Evolutionary conservation across 108 stramenopile genomes (phyloP).

Genomic region (Chaetoceros tenuissimus): DNA sequence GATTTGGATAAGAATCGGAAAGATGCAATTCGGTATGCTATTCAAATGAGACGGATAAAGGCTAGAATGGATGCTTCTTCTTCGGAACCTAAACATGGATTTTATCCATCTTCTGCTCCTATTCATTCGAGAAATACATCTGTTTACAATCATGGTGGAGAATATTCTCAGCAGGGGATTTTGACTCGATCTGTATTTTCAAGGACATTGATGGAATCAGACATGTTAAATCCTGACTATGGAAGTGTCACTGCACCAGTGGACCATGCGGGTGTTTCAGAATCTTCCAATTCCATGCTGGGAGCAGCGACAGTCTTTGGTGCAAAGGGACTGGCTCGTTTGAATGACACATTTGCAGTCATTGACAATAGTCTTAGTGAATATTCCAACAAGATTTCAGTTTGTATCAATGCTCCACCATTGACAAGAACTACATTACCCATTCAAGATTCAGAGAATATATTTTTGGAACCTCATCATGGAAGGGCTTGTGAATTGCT

Average conservation of each 20-base stretch:
- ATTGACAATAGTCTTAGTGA: constrained; percentile 65
- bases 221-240: neutral
- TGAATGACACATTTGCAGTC: constrained; percentile 60
- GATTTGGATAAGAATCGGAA: constrained; percentile 85
- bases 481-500: constrained; percentile 55
- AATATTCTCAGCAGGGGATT: constrained; percentile 18
- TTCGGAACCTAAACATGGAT: neutral
- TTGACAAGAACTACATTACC: neutral
- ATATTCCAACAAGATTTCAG: constrained; percentile 15
- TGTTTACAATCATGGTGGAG: neutral
- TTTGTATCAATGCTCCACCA: neutral
- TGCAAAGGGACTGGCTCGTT: constrained; percentile 47
- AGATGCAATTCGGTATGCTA: constrained; percentile 71
- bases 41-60: constrained; percentile 30
- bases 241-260: neutral
- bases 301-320: constrained; percentile 56
- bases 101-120: neutral
- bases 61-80: constrained; percentile 1
- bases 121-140: neutral
- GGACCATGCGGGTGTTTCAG: constrained; percentile 1
- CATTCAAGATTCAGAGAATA: constrained; percentile 17
- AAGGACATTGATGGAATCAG: constrained; percentile 37
- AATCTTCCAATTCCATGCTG: neutral
- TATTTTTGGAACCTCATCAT: constrained; percentile 34
- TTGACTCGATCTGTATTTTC: constrained; percentile 73